Percentiles rank a stretch among this genome's conserved stretches.
Evolutionary conservation across 805 yeast species (phyloP).

Genomic region (Cyberlindnera misumaiensis): DNA sequence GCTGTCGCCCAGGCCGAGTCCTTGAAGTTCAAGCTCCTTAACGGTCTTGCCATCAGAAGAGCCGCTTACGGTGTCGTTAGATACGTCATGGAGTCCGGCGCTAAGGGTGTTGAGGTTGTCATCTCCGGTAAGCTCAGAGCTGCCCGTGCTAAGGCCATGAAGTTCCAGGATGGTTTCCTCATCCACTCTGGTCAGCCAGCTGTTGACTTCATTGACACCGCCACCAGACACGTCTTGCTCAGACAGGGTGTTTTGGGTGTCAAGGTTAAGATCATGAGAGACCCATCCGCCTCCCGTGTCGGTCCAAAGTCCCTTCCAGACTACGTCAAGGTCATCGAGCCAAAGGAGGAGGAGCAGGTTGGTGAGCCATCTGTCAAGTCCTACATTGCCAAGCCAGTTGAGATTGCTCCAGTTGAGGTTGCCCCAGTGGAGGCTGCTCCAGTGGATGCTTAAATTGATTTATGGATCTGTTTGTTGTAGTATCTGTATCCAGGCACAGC

Average conservation of each 20-base stretch:
- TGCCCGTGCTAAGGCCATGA: conserved; percentile 99
- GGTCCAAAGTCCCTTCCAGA: conserved; percentile 96
- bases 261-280: conserved; percentile 99
- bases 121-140: conserved; percentile 99
- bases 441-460: neutral
- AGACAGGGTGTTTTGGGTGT: conserved; percentile 99
- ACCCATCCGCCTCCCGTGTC: conserved; percentile 78
- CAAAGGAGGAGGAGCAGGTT: conserved; percentile 86
- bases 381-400: conserved; percentile 37
- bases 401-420: conserved; percentile 10
- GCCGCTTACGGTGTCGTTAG: conserved; percentile 99
- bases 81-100: conserved; percentile 99
- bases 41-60: conserved; percentile 99
- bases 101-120: conserved; percentile 99
- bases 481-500: no score
- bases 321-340: conserved; percentile 85
- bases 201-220: conserved; percentile 95
- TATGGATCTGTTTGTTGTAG: conserved; percentile 6
- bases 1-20: conserved; percentile 99
- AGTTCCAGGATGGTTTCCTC: conserved; percentile 99
- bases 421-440: conserved; percentile 8
- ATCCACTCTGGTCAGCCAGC: conserved; percentile 99
- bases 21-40: conserved; percentile 93
- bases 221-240: conserved; percentile 98
- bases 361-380: conserved; percentile 78